Conservation (phyloP, 2,329 filamentous ascomycete species). For the Trichophyton equinum region DNA sequence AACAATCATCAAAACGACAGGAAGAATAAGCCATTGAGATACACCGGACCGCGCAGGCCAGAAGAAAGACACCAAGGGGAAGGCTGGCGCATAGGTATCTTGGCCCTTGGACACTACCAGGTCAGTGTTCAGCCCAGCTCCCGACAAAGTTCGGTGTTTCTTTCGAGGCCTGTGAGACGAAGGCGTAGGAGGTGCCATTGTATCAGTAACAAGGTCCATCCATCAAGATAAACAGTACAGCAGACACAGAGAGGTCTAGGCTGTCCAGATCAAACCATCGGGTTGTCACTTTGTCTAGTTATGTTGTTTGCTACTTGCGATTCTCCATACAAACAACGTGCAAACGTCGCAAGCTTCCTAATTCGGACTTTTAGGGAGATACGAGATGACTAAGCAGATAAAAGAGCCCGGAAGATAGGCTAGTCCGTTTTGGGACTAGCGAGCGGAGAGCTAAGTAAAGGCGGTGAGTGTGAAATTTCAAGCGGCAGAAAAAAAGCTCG, state of each 20-base stretch:
- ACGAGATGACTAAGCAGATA: neutral
- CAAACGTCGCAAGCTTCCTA: neutral
- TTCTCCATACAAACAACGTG: neutral
- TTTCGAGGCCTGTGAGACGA: conserved; percentile 33
- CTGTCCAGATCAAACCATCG: neutral
- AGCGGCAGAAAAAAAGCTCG: conserved; percentile 6
- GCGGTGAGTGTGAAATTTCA: conserved; percentile 18
- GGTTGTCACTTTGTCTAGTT: neutral
- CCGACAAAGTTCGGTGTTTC: conserved; percentile 29
- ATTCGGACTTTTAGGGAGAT: neutral
- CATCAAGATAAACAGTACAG: neutral
- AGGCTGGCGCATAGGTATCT: conserved; percentile 51
- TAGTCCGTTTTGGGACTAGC: neutral
- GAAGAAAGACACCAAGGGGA: conserved; percentile 84
- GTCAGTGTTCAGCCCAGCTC: conserved; percentile 29
- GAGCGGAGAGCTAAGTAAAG: conserved; percentile 10
- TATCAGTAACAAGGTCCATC: neutral
- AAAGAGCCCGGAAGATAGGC: neutral
- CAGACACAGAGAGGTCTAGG: neutral
- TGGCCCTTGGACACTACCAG: conserved; percentile 21
- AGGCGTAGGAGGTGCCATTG: conserved; percentile 14
- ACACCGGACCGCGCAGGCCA: conserved; percentile 73
- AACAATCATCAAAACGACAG: conserved; percentile 76
- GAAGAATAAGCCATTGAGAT: conserved; percentile 86
- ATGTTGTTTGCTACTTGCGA: neutral